Evolutionary conservation across 371 early-diverging fungal species (phyloP), one percentile per base, ranked within the genome.

Genomic region (Lichtheimia corymbifera): DNA sequence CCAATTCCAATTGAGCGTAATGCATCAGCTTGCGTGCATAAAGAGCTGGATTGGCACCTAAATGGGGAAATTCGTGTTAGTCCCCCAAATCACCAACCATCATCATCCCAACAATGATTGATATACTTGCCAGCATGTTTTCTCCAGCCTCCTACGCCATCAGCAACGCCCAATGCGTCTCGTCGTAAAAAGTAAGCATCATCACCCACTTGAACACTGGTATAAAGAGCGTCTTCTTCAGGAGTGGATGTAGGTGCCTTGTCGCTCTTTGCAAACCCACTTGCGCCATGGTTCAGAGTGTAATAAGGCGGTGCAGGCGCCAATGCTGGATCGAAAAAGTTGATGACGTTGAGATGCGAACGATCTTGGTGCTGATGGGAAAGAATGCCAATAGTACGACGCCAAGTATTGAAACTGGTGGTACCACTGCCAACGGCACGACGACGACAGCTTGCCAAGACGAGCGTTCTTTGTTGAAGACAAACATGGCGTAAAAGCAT

Each of bases 1-100:
- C 91, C 22, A 94, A 69, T 67, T 96, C 94, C 49, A 80, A 50
- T 56, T 77, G 81, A 17, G 88, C 85, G 67, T 95, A 91, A 74
- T 94, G 94, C 96, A 96, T 96, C 59, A 96, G 66, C 60, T 92
- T 90, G 40, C 89, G 84, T 13, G 94, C 89, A 72, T 89, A 95
- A 40, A 94, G 72, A 13, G 93, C 90, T 22, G 96, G 91, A 65
- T 95, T 90, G 5, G 93, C 92, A 22, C 87, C 88, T 87, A 50
- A 44, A 50, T 25, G 50, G 27, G 41, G 24, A 53, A 63, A 43
- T 50, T 12, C 42, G 53, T 22, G 27, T 27, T 60, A 25, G n/a
- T 17, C 22, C 35, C 17, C 55, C 54, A 47, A 17, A 44, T 18
- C 24, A 56, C 28, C 13, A 50, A 25, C 22, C 24, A 55, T 42